These are phyloP conservation scores for Alternaria dauci DNA, from an alignment of 2,329 filamentous ascomycete genomes.

Conservation along the genomic window DNA sequence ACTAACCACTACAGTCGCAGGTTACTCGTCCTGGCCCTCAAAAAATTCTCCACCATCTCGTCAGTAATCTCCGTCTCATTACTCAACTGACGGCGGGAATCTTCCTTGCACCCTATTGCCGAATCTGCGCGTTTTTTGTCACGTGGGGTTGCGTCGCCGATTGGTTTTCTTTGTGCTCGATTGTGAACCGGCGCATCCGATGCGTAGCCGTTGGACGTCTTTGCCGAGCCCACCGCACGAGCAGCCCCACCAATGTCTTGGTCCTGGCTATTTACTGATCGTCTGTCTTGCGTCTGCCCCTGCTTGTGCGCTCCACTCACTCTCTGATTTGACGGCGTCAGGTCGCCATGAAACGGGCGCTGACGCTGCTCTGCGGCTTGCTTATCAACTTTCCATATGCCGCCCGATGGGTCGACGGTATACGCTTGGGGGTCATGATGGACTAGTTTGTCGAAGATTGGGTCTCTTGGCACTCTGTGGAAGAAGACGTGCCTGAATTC, in stretches of 20 bases:
- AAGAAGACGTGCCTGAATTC: conserved; percentile 55
- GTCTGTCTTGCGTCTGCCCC: background rate
- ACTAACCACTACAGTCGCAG: background rate
- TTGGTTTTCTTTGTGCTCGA: background rate
- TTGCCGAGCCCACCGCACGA: background rate
- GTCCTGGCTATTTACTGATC: background rate
- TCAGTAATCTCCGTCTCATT: conserved; percentile 18
- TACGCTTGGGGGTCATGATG: conserved; percentile 29
- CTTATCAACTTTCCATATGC: conserved; percentile 45
- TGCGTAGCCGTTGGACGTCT: conserved; percentile 1
- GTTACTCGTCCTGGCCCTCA: conserved; percentile 32
- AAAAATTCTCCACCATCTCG: conserved; percentile 30
- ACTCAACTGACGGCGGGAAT: background rate
- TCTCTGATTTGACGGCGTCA: conserved; percentile 36
- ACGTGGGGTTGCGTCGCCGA: conserved; percentile 2
- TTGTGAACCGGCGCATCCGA: conserved; percentile 1
- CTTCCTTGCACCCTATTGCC: background rate
- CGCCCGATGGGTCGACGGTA: conserved; percentile 34
- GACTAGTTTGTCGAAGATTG: conserved; percentile 37
- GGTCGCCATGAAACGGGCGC: conserved; percentile 42
- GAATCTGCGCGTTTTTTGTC: background rate
- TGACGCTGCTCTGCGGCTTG: conserved; percentile 31
- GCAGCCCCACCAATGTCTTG: conserved; percentile 3
- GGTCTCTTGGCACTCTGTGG: conserved; percentile 38
- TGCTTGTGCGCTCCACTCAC: background rate